These are phyloP conservation scores for Cyberlindnera samutprakarnensis DNA, from an alignment of 805 yeast species.

Conservation along the genomic window DNA sequence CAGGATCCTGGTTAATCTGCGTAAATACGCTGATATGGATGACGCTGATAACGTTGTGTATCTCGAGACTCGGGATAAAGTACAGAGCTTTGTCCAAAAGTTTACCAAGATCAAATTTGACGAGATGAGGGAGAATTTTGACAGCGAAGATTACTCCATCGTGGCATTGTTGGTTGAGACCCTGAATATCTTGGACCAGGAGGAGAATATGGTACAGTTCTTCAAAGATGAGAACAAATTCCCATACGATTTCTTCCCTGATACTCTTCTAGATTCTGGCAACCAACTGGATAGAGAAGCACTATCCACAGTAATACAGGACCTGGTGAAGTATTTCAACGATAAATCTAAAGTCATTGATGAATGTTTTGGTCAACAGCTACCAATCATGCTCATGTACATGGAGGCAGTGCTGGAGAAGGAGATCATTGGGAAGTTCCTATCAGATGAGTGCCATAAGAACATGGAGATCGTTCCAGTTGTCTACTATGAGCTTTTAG, in stretches of 20 bases:
- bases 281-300: constrained; percentile 17
- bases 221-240: constrained; percentile 31
- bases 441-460: constrained; percentile 19
- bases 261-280: constrained; percentile 18
- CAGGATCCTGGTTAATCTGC: constrained; percentile 12
- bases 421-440: constrained; percentile 22
- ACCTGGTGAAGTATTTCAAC: constrained; percentile 26
- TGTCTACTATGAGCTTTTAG: constrained; percentile 23
- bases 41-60: constrained; percentile 14
- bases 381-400: constrained; percentile 31
- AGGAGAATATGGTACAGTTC: constrained; percentile 30
- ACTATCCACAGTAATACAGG: constrained; percentile 19
- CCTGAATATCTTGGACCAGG: constrained; percentile 26
- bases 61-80: constrained; percentile 3
- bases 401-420: constrained; percentile 32
- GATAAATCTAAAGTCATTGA: constrained; percentile 30
- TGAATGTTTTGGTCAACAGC: constrained; percentile 28
- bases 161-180: constrained; percentile 19
- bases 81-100: constrained; percentile 7
- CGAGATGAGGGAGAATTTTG: constrained; percentile 14
- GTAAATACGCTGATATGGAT: constrained; percentile 15
- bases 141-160: constrained; percentile 15
- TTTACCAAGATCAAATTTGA: constrained; percentile 16
- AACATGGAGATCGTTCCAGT: constrained; percentile 25
- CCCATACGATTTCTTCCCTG: constrained; percentile 24